These are phyloP conservation scores for Hymenoscyphus occultus DNA, from an alignment of 2,329 filamentous ascomycete species.

Conservation along the genomic window DNA sequence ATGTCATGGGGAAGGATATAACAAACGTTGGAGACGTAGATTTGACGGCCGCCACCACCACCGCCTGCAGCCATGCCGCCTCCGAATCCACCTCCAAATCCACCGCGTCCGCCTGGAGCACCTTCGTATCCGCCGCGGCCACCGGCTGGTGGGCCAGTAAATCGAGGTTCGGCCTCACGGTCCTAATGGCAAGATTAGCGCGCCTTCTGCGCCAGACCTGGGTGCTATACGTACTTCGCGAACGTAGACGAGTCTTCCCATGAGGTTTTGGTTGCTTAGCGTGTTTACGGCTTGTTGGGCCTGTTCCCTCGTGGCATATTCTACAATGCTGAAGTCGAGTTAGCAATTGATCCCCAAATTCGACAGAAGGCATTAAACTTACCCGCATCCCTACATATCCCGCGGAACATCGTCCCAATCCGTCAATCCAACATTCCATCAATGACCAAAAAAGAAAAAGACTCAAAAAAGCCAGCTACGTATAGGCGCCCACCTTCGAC, in stretches of 20 bases:
- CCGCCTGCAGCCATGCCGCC: slow-evolving; percentile 50
- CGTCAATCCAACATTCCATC: slow-evolving; percentile 99
- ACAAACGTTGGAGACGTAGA: slow-evolving; percentile 98
- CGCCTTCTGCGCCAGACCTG: neutral
- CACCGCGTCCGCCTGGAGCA: slow-evolving; percentile 42
- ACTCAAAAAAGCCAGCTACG: slow-evolving; percentile 76
- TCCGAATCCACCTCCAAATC: slow-evolving; percentile 44
- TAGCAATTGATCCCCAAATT: slow-evolving; percentile 13
- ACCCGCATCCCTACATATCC: slow-evolving; percentile 99
- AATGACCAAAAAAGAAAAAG: slow-evolving; percentile 55
- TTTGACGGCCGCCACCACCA: slow-evolving; percentile 72
- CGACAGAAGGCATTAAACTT: slow-evolving; percentile 47
- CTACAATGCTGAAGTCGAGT: slow-evolving; percentile 79
- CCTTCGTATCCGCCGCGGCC: slow-evolving; percentile 61
- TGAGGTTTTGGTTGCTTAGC: slow-evolving; percentile 98
- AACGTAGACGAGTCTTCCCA: slow-evolving; percentile 98
- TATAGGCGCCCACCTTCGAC: slow-evolving; percentile 99
- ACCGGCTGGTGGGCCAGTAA: slow-evolving; percentile 70
- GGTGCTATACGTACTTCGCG: slow-evolving; percentile 68
- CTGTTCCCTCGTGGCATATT: slow-evolving; percentile 99
- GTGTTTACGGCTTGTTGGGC: slow-evolving; percentile 95
- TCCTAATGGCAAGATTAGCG: slow-evolving; percentile 56
- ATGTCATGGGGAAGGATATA: slow-evolving; percentile 37
- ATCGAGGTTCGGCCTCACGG: slow-evolving; percentile 95
- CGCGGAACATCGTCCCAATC: slow-evolving; percentile 88